phyloP scores from a whole-genome alignment of 495 filamentous ascomycete genomes.

The Annulohypoxylon maeteangense region DNA sequence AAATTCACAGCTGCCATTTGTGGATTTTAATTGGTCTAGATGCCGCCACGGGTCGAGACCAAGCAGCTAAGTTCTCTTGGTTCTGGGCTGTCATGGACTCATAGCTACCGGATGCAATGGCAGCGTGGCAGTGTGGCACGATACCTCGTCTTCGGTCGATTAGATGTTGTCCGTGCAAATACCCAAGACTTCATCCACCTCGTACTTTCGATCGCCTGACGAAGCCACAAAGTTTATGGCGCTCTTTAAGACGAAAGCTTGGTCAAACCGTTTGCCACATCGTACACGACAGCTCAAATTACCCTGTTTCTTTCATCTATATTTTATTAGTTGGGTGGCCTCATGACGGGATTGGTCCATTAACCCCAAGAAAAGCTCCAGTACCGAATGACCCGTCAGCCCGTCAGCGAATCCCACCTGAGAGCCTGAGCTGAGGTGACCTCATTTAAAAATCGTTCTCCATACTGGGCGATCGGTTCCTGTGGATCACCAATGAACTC shows the following conservation, averaged over 20 bases:
- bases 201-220: not conserved
- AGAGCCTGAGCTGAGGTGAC: not conserved
- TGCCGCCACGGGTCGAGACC: slow-evolving; percentile 29
- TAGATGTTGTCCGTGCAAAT: not conserved
- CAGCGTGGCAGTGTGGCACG: not conserved
- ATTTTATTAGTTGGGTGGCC: slow-evolving; percentile 2
- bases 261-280: not conserved
- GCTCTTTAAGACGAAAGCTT: not conserved
- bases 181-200: not conserved
- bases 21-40: slow-evolving; percentile 31
- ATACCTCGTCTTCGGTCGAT: not conserved
- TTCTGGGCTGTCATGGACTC: not conserved
- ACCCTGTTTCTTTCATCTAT: not conserved
- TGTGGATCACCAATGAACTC: slow-evolving; percentile 36
- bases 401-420: slow-evolving; percentile 15
- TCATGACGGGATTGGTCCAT: slow-evolving; percentile 14
- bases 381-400: not conserved
- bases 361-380: not conserved
- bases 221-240: not conserved
- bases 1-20: slow-evolving; percentile 17
- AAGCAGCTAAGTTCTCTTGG: not conserved
- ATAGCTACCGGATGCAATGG: not conserved
- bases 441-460: slow-evolving; percentile 6
- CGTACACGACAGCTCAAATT: not conserved
- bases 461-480: slow-evolving; percentile 8